Evolutionary conservation across 257 asterid genomes (phyloP).

Genomic region (Agastache rugosa): DNA sequence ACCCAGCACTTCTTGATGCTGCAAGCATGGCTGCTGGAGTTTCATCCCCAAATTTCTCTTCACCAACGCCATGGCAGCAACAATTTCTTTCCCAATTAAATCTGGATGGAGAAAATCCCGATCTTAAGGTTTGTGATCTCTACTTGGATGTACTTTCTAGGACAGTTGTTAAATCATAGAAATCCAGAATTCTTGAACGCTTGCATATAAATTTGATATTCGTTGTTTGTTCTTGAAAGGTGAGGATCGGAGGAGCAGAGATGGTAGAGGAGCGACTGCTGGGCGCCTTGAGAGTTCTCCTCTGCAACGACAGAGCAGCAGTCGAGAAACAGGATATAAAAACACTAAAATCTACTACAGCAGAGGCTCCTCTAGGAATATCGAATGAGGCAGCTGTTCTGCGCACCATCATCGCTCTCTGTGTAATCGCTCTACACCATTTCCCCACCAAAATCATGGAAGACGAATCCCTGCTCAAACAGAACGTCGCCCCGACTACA

Average conservation of each 20-base stretch:
- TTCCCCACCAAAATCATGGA: conserved; percentile 93
- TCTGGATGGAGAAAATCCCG: conserved; percentile 63
- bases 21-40: conserved; percentile 89
- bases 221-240: conserved; percentile 47
- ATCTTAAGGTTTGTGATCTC: conserved; percentile 68
- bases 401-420: conserved; percentile 73
- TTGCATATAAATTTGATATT: not conserved
- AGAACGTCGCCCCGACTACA: conserved; percentile 53
- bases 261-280: conserved; percentile 76
- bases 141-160: not conserved
- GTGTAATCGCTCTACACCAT: conserved; percentile 77
- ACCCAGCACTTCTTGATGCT: conserved; percentile 86
- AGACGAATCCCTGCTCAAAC: conserved; percentile 66
- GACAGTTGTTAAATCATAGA: not conserved
- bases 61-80: conserved; percentile 89
- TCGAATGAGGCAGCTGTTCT: conserved; percentile 62
- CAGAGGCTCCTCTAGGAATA: conserved; percentile 71
- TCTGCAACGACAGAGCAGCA: conserved; percentile 60
- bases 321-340: conserved; percentile 54
- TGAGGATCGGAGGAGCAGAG: conserved; percentile 80
- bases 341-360: conserved; percentile 56
- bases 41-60: conserved; percentile 69
- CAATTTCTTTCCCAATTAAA: conserved; percentile 59
- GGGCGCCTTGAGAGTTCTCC: conserved; percentile 81
- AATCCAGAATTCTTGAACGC: too few species aligned